A percentile compares a stretch with the other conserved stretches of the same genome.
Conservation (phyloP, 306 rosid species). For the Ammopiptanthus mongolicus region DNA sequence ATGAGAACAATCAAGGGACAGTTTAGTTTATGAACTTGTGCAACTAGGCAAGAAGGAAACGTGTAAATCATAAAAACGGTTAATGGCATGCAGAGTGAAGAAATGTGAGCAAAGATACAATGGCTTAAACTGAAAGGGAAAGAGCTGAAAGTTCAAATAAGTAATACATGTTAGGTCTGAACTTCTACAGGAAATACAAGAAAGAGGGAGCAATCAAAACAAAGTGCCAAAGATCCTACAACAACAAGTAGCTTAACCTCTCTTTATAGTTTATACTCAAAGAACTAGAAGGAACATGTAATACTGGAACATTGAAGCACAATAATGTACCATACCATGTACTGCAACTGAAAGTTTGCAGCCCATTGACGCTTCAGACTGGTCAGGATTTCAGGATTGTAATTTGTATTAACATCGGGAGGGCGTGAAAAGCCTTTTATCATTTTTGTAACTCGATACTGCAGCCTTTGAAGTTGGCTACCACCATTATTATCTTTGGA, state of each 20-base stretch:
- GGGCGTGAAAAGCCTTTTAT: conserved; percentile 71
- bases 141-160: conserved; percentile 18
- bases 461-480: conserved; percentile 66
- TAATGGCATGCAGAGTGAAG: conserved; percentile 2
- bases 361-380: conserved; percentile 96
- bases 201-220: neutral
- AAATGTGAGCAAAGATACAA: neutral
- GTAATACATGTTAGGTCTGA: neutral
- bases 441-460: conserved; percentile 56
- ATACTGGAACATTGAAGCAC: neutral
- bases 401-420: conserved; percentile 49
- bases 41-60: neutral
- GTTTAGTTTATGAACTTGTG: neutral
- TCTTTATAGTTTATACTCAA: neutral
- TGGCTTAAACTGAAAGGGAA: neutral
- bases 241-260: conserved; percentile 4
- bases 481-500: conserved; percentile 63
- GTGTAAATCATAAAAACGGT: conserved; percentile 2
- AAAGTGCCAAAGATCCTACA: neutral
- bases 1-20: conserved; percentile 18
- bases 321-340: conserved; percentile 25
- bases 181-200: neutral
- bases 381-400: conserved; percentile 87
- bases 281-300: neutral
- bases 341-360: conserved; percentile 72